Percentiles rank a stretch among this genome's conserved stretches.
These are phyloP conservation scores for Mycena galopus DNA, from an alignment of 768 basidiomycete genomes.

Conservation along the genomic window DNA sequence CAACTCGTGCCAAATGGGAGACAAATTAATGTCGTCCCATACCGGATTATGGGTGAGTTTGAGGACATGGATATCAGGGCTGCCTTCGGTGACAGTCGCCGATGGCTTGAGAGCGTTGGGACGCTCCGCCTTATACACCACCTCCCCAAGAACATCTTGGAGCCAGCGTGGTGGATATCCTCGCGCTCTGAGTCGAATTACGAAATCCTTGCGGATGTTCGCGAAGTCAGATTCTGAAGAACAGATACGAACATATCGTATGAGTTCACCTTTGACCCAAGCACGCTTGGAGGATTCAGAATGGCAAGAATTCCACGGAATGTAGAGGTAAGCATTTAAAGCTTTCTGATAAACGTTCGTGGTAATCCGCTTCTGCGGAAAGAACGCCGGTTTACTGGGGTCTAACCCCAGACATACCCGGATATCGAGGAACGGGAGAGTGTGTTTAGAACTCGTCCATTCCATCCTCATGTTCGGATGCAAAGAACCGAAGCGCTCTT, in stretches of 20 bases:
- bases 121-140: background rate
- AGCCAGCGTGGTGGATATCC: background rate
- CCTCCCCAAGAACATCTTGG: background rate
- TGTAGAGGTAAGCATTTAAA: too few relatives aligned
- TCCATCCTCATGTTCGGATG: constrained; percentile 14
- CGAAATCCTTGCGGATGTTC: background rate
- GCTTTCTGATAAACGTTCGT: too few relatives aligned
- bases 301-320: too few relatives aligned
- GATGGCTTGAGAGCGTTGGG: background rate
- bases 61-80: background rate
- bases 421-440: constrained; percentile 30
- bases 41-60: background rate
- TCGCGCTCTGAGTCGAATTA: background rate
- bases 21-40: background rate
- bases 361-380: too few relatives aligned
- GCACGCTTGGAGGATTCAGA: too few relatives aligned
- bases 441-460: background rate
- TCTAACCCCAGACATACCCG: too few relatives aligned
- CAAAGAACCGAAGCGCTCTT: constrained; percentile 22
- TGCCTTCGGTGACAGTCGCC: background rate
- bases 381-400: too few relatives aligned
- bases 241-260: too few relatives aligned
- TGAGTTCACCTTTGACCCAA: too few relatives aligned
- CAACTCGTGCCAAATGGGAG: background rate
- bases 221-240: background rate